Evolutionary conservation across 768 basidiomycete species (phyloP), one percentile per base, ranked within the genome.

Genomic region (Pisolithus sp.): DNA sequence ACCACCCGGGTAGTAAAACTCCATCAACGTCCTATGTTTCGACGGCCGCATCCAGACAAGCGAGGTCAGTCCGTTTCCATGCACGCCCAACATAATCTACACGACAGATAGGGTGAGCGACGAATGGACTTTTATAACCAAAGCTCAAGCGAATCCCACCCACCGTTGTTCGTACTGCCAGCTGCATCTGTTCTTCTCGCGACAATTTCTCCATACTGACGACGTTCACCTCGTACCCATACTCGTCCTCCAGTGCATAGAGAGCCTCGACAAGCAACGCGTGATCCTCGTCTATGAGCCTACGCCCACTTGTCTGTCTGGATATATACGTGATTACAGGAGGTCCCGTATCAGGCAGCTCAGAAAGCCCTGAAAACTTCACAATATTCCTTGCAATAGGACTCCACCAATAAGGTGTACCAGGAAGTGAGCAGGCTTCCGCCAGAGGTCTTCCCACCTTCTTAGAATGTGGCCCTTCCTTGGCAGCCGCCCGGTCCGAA

Each of bases 301-400:
- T 94, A 20, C 93, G 77, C 41, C 93, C 72, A 17, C 83, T 86
- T 92, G 92, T 95, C 2, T 97, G 93, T 6, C 93, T 78, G 8
- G 86, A 90, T 54, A 96, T 79, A 60, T 97, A 97, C 13, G 93
- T 95, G 70, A 97, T 92, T 21, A 97, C 93, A 0, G 85, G 87
- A 46, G 59, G 81, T 48, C 52, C 38, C 4, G 39, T 55, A 38
- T 76, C 78, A 12, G 71, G 59, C n/a, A 68, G 61, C 15, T 68
- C 62, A 28, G 76, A 72, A 20, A 85, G 59, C 3, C 86, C 88
- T 12, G 86, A 79, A 59, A 88, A 86, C 54, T 79, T 75, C 48
- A 89, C 73, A 18, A 92, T 80, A 49, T 83, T 85, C 62, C 81
- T 79, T 43, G 90, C 75, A 50, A 89, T 74, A 0, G 88, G 79